phyloP scores from a whole-genome alignment of 306 rosid species.

The Acacia acuminata region DNA sequence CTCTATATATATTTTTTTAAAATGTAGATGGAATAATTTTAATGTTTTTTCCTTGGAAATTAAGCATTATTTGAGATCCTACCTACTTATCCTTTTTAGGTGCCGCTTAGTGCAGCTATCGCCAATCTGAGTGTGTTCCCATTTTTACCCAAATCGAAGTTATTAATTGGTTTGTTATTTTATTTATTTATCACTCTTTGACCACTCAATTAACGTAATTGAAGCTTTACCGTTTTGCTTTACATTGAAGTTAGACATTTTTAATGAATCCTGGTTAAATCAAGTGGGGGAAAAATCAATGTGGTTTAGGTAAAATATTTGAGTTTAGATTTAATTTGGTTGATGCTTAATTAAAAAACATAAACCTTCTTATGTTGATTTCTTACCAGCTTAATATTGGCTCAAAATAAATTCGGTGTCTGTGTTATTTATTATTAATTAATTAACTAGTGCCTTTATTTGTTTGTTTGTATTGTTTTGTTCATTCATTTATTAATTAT shows the following conservation, averaged over 20 bases:
- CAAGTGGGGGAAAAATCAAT: background rate
- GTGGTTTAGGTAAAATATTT: background rate
- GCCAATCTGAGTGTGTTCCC: background rate
- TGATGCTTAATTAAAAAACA: background rate
- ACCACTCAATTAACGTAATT: conserved; percentile 6
- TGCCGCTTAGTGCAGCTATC: conserved; percentile 10
- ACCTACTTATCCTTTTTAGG: conserved; percentile 25
- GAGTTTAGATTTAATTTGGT: background rate
- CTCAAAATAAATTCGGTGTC: background rate
- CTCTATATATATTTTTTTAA: too few relatives aligned
- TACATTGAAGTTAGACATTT: background rate
- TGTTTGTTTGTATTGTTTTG: background rate
- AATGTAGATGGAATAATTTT: background rate
- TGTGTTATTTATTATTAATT: background rate
- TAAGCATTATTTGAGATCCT: conserved; percentile 39
- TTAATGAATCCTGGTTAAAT: background rate
- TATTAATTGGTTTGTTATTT: background rate
- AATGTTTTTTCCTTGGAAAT: conserved; percentile 16
- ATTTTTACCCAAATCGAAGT: background rate
- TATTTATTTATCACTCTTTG: background rate
- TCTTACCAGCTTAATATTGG: background rate
- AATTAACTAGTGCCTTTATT: too few relatives aligned
- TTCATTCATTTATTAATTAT: background rate
- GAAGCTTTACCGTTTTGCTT: background rate
- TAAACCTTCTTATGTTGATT: background rate